Conservation (phyloP, 148 eudicot species). For the Heliamphora exappendiculata region DNA sequence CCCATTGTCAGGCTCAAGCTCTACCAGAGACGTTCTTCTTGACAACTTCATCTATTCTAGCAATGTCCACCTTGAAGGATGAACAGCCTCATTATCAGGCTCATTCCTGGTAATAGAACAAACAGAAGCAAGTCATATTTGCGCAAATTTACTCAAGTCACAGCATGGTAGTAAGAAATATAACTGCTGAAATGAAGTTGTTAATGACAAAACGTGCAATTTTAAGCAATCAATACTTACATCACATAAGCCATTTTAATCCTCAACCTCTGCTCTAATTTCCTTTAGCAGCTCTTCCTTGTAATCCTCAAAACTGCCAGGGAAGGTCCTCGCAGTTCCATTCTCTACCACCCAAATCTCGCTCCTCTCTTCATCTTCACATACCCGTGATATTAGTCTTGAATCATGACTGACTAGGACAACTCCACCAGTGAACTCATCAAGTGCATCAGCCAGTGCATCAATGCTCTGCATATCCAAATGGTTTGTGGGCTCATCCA, state of each 20-base stretch:
- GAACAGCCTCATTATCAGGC: too few species aligned
- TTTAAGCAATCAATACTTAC: neutral
- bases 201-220: too few species aligned
- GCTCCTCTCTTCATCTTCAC: constrained; percentile 39
- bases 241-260: constrained; percentile 11
- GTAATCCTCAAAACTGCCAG: constrained; percentile 46
- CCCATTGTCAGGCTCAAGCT: too few species aligned
- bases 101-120: too few species aligned
- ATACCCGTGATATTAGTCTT: constrained; percentile 47
- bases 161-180: too few species aligned
- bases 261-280: constrained; percentile 51
- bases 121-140: too few species aligned
- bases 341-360: constrained; percentile 28
- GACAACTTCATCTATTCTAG: too few species aligned
- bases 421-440: constrained; percentile 52
- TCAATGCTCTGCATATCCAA: constrained; percentile 68
- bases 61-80: too few species aligned
- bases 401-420: constrained; percentile 57
- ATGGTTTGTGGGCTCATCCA: constrained; percentile 59
- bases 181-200: too few species aligned
- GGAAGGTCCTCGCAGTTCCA: constrained; percentile 33
- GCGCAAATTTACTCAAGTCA: too few species aligned
- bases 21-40: too few species aligned
- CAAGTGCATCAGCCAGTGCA: constrained; percentile 52
- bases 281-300: constrained; percentile 44